Conservation (phyloP, 352 stramenopile genomes). For the Globisporangium apiculatum region DNA sequence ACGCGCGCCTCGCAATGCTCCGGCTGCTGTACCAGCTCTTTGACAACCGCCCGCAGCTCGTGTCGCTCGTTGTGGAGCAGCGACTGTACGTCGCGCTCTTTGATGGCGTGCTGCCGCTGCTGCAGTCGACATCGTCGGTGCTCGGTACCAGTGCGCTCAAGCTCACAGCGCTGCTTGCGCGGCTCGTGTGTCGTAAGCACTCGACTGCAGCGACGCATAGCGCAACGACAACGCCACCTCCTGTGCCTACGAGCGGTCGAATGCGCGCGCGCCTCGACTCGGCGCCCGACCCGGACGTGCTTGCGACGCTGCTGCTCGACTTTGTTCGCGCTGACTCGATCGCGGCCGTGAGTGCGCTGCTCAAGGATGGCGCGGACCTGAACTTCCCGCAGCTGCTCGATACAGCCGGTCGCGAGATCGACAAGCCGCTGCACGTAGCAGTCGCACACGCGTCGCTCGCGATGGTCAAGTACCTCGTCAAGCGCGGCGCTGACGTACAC, state of each 20-base stretch:
- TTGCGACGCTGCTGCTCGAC: conserved; percentile 56
- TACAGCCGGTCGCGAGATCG: conserved; percentile 37
- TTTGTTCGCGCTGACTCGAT: conserved; percentile 71
- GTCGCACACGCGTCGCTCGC: conserved; percentile 47
- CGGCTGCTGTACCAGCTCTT: conserved; percentile 63
- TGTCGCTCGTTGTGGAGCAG: conserved; percentile 50
- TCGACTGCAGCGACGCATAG: conserved; percentile 2
- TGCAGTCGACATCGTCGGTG: conserved; percentile 31
- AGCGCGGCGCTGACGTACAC: conserved; percentile 65
- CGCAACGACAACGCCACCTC: neutral
- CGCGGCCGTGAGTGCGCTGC: conserved; percentile 52
- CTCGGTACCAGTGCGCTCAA: conserved; percentile 44
- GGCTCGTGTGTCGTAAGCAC: conserved; percentile 42
- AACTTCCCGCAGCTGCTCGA: conserved; percentile 50
- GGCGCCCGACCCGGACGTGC: conserved; percentile 48
- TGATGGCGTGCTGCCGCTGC: conserved; percentile 32
- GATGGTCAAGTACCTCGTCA: conserved; percentile 77
- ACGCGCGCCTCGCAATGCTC: conserved; percentile 57
- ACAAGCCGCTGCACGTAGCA: conserved; percentile 64
- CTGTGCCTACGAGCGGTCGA: too few species aligned
- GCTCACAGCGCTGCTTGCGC: conserved; percentile 43
- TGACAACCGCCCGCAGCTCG: conserved; percentile 39
- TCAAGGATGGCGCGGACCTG: conserved; percentile 74
- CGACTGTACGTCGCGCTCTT: conserved; percentile 57
- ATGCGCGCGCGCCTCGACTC: conserved; percentile 42